Evolutionary conservation across 768 basidiomycete species (phyloP), one percentile per base, ranked within the genome.

Genomic region (Macrolepiota albuminosa): DNA sequence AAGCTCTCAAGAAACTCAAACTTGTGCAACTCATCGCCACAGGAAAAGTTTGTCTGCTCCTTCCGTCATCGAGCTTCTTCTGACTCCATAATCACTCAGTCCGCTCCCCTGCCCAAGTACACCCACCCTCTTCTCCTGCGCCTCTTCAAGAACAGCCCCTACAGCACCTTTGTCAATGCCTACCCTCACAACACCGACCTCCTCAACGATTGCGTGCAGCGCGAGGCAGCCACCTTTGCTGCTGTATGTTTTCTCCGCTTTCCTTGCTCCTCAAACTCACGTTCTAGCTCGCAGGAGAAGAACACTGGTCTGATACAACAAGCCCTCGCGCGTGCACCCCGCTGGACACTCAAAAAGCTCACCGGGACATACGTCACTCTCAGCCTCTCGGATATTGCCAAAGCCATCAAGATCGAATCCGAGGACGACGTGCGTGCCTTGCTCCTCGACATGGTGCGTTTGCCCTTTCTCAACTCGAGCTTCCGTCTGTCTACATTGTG

Each of bases 281-380:
- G 48, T 33, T 24, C 26, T 48, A 10, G 31, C 18, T 36, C 29
- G 54, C 60, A 91, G 84, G 93, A 96, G 45, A 82, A 81, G 57
- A 95, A 87, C 57, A 45, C 83, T 1, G 93, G 93, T 7, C 76
- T 96, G 36, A 71, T 92, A 39, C 70, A 76, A 40, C 86, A 87
- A 61, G 88, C 84, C 2, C 74, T 92, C 31, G 81, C 82, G 6
- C 83, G 84, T 16, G 86, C 90, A 0, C 88, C 91, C 0, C 79
- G 88, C 21, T 93, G 93, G 86, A 76, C 84, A 51, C 82, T 95
- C 64, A 86, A 84, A 72, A 89, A 85, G 69, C 82, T 95, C 58
- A 94, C 89, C 0, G 82, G 83, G 54, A 93, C 93, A 2, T 96
- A 93, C 66, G 78, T 93, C 43, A 91, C 89, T 0, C 83, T 93